These are phyloP conservation scores for Metschnikowia proteae DNA, from an alignment of 805 yeast species.

Conservation along the genomic window DNA sequence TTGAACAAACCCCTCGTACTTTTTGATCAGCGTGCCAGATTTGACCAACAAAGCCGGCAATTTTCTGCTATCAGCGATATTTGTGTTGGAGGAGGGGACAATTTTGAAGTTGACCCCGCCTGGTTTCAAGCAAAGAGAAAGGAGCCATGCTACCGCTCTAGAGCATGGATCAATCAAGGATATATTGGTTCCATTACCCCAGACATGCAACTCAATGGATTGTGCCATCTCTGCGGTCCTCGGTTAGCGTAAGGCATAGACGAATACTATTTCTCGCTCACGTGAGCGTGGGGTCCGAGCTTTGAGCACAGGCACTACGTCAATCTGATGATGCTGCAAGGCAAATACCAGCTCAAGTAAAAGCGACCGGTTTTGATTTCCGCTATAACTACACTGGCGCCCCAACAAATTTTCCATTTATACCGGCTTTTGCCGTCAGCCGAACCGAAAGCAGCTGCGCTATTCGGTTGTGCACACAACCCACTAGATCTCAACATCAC, in stretches of 20 bases:
- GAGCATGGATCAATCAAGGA: slow-evolving; percentile 52
- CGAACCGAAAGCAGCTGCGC: not conserved
- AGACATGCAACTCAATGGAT: slow-evolving; percentile 41
- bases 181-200: slow-evolving; percentile 45
- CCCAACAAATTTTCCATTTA: no score
- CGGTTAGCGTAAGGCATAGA: not conserved
- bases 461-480: slow-evolving; percentile 1
- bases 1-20: slow-evolving; percentile 37
- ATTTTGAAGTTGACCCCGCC: slow-evolving; percentile 25
- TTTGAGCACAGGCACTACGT: not conserved
- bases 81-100: slow-evolving; percentile 57
- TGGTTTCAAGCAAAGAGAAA: slow-evolving; percentile 22
- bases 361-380: no score
- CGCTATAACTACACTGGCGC: no score
- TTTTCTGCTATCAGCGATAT: slow-evolving; percentile 44
- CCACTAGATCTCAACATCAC: slow-evolving; percentile 1
- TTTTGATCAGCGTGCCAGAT: slow-evolving; percentile 16
- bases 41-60: slow-evolving; percentile 45
- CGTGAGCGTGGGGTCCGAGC: not conserved
- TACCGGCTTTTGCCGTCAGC: no score
- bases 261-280: not conserved
- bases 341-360: not conserved
- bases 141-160: slow-evolving; percentile 44
- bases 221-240: slow-evolving; percentile 1
- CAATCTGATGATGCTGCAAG: not conserved